A percentile compares a stretch with the other conserved stretches of the same genome.
phyloP scores from a whole-genome alignment of 441 rosid genomes.

The Adansonia gregorii region DNA sequence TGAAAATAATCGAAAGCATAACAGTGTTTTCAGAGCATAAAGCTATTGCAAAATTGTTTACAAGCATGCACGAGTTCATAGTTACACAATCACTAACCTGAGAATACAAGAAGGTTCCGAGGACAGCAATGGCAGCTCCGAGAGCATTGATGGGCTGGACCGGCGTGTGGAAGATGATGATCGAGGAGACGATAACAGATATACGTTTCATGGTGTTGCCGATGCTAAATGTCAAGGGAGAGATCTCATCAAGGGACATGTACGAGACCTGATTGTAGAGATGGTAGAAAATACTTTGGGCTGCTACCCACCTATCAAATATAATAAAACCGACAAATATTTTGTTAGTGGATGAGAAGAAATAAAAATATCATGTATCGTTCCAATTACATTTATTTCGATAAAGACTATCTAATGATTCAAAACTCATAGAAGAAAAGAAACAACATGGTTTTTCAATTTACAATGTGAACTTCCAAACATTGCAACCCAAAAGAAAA shows the following conservation, averaged over 20 bases:
- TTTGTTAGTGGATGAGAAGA: not conserved
- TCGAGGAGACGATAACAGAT: conserved; percentile 76
- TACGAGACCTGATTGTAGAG: conserved; percentile 80
- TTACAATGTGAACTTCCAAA: not conserved
- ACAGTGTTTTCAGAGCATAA: not conserved
- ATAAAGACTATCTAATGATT: not conserved
- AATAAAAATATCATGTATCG: not conserved
- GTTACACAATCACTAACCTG: conserved; percentile 47
- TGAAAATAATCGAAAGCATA: not conserved
- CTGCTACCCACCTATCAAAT: conserved; percentile 65
- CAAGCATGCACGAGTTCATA: not conserved
- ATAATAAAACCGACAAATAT: conserved; percentile 33
- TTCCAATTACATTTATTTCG: not conserved
- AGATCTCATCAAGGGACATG: conserved; percentile 76
- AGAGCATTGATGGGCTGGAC: conserved; percentile 71
- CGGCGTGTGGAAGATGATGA: conserved; percentile 76
- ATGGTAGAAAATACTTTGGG: conserved; percentile 67
- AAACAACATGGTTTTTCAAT: not conserved
- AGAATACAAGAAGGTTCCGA: conserved; percentile 79
- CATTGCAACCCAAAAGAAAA: not conserved
- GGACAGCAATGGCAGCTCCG: conserved; percentile 74
- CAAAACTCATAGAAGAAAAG: not conserved
- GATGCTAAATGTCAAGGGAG: conserved; percentile 74
- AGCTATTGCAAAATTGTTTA: conserved; percentile 16
- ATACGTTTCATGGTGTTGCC: conserved; percentile 84